A percentile compares a stretch with the other conserved stretches of the same genome.
phyloP scores from a whole-genome alignment of 1,139 yeast genomes.

The Debaryomyces coudertii region DNA sequence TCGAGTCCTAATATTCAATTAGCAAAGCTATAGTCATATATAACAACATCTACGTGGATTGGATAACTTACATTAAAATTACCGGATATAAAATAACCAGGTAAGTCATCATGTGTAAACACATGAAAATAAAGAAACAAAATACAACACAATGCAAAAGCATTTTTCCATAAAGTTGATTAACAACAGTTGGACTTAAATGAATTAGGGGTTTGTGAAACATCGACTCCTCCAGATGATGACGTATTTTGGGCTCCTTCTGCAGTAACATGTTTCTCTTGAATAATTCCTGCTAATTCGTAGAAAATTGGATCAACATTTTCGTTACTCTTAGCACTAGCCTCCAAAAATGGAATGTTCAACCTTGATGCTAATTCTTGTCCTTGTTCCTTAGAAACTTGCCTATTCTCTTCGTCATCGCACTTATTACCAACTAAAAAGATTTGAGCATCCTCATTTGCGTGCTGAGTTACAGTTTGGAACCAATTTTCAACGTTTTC shows the following conservation, averaged over 20 bases:
- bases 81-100: background rate
- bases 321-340: conserved; percentile 90
- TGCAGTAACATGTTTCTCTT: conserved; percentile 67
- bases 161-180: background rate
- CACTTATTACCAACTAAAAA: conserved; percentile 94
- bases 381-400: conserved; percentile 87
- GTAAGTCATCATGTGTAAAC: background rate
- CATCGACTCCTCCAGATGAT: conserved; percentile 47
- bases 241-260: conserved; percentile 27
- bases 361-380: conserved; percentile 84
- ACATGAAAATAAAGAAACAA: background rate
- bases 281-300: conserved; percentile 85
- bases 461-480: conserved; percentile 93
- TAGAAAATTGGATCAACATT: conserved; percentile 92
- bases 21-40: conserved; percentile 1
- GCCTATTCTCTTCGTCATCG: conserved; percentile 78
- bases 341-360: conserved; percentile 90
- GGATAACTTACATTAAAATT: background rate
- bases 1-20: background rate
- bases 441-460: conserved; percentile 92
- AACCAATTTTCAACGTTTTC: conserved; percentile 88
- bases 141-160: background rate
- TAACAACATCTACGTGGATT: conserved; percentile 2
- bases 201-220: conserved; percentile 38
- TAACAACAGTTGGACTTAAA: conserved; percentile 47